phyloP scores from a whole-genome alignment of 306 rosid species.

The Pyrus communis region DNA sequence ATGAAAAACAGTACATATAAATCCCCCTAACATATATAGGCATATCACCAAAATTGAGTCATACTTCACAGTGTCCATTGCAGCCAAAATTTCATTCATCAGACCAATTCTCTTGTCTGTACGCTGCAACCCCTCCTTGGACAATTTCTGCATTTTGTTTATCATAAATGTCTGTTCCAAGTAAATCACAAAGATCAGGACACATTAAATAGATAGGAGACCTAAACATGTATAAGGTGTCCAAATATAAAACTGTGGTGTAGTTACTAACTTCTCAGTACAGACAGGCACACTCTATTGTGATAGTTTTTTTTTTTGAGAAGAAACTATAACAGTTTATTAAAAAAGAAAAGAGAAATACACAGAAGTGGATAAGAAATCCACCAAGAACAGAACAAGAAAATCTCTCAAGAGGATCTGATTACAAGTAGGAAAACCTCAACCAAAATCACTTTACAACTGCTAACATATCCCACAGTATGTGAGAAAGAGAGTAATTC shows the following conservation, averaged over 20 bases:
- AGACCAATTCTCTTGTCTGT: slow-evolving; percentile 97
- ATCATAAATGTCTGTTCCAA: slow-evolving; percentile 68
- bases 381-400: too few relatives aligned
- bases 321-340: too few relatives aligned
- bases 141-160: slow-evolving; percentile 72
- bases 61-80: slow-evolving; percentile 97
- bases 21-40: not conserved
- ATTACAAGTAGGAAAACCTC: too few relatives aligned
- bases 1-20: slow-evolving; percentile 14
- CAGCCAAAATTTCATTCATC: slow-evolving; percentile 96
- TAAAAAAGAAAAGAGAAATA: too few relatives aligned
- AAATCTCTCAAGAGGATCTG: too few relatives aligned
- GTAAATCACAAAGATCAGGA: not conserved
- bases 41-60: slow-evolving; percentile 13
- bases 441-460: too few relatives aligned
- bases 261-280: too few relatives aligned
- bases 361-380: too few relatives aligned
- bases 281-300: not conserved
- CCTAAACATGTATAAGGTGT: not conserved
- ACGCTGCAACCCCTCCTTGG: slow-evolving; percentile 85
- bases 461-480: too few relatives aligned
- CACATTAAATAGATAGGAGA: not conserved
- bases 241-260: not conserved
- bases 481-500: too few relatives aligned
- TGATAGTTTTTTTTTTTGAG: too few relatives aligned